Base-by-base conservation (phyloP, 495 filamentous ascomycete species). In the Penicillium lividum region DNA sequence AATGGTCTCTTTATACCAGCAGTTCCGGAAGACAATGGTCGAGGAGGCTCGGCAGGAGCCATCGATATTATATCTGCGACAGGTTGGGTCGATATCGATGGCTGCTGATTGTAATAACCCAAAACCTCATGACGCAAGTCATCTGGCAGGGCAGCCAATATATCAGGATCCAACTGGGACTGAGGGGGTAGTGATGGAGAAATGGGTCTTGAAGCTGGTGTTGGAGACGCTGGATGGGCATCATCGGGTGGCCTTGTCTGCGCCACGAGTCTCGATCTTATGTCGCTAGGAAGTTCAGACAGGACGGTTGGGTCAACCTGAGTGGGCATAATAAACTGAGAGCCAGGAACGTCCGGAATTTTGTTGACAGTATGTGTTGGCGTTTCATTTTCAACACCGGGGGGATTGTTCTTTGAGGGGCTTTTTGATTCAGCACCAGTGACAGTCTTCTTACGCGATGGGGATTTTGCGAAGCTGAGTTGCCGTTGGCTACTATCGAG, bases 261-360 rank as follows among this genome's bases (percentile, higher is more conserved):
- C 7, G 77, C 67, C 30, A 86, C 72, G 13, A 96, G 80, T 62
- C 85, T 89, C 45, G 84, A 84, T 59, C 90, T 82, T 57, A 96
- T 94, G 61, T 94, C 89, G 16, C 77, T 77, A 3, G 91, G 92
- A 3, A 96, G 81, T 66, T 95, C 92, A 2, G 86, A 86, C 34
- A 96, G 74, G 1, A 94, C 86, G 27, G 77, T 71, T 0, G 87
- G 88, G 66, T 97, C 92, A 7, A 88, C 77, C 61, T 93, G 88
- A 4, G 85, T 86, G 4, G 92, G 92, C 65, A 97, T 73, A 58
- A 96, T 84, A 68, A 96, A 96, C 68, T 97, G 92, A 13, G 91
- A 94, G 0, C 92, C 92, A 4, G 81, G 70, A 0, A 87, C 84
- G 62, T 96, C 95, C 9, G 95, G 73, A 2, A 86, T 83, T 48